Evolutionary conservation across 108 stramenopile genomes (phyloP), one percentile per base, ranked within the genome.

Genomic region (Aurantiochytrium sp.): DNA sequence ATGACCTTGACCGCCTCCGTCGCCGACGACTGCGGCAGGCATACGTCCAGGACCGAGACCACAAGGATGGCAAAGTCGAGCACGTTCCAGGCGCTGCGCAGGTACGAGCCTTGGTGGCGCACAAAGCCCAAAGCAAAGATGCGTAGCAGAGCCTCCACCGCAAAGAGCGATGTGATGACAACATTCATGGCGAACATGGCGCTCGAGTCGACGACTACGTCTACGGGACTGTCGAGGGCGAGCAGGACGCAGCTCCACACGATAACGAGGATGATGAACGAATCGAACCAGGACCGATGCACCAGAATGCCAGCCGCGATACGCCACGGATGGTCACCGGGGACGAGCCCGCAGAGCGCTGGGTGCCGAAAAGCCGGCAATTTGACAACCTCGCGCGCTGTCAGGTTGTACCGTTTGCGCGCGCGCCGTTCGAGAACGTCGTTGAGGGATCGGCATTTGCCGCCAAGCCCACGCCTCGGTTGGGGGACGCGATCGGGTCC

Each of bases 41-140:
- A 39, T 52, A 94, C 50, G 37, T 92, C 92, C 17, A 93, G 85
- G 17, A 90, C 24, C 15, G 59, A 90, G 73, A 86, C 54, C 21
- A 92, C 22, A 4, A 93, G 92, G 69, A 93, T 90, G 68, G 85
- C 54, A 55, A 89, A 55, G 68, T 93, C 93, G 52, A 93, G 92
- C 17, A 88, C 32, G 85, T 93, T 93, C 92, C 92, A 93, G 55
- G 81, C 45, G 55, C 59, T 55, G 24, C 45, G 41, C 55, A 92
- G 91, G 89, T 92, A 93, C 36, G 68, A 32, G 37, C 68, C 45
- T 4, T 19, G 22, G 19, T 87, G 37, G 4, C n/a, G n/a, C 24
- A 54, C 24, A 1, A 27, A 21, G 17, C 92, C 90, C 54, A 90
- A 37, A 39, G 88, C 91, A 24, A 86, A 53, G 22, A 87, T 42